Percentiles rank a stretch among this genome's conserved stretches.
Conservation (phyloP, 2,329 filamentous ascomycete genomes). For the Talaromyces piceae region DNA sequence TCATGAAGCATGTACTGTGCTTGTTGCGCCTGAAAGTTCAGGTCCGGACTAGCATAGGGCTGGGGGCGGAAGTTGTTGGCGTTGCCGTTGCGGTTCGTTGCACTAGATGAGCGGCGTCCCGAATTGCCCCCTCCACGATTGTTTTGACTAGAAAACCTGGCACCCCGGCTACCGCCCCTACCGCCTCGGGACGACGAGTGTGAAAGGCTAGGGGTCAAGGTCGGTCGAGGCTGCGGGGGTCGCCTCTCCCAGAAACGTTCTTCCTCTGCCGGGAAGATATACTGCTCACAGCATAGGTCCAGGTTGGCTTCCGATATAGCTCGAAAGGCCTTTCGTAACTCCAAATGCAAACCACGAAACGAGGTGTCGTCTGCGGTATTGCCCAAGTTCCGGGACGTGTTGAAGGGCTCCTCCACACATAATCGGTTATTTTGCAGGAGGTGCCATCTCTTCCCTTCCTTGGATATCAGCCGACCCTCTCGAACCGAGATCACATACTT, state of each 20-base stretch:
- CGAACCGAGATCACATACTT: conserved; percentile 78
- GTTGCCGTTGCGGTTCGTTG: conserved; percentile 38
- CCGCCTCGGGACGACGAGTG: conserved; percentile 40
- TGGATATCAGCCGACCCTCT: conserved; percentile 67
- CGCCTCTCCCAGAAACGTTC: conserved; percentile 50
- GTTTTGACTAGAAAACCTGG: conserved; percentile 42
- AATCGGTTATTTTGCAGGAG: conserved; percentile 71
- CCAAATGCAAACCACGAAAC: conserved; percentile 82
- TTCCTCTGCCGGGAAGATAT: conserved; percentile 79
- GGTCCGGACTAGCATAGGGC: conserved; percentile 30
- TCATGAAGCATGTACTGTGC: conserved; percentile 43
- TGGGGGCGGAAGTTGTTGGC: conserved; percentile 25
- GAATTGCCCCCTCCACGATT: conserved; percentile 42
- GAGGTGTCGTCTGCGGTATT: conserved; percentile 96
- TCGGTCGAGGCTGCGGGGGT: conserved; percentile 48
- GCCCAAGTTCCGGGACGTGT: conserved; percentile 76
- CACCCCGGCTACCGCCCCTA: conserved; percentile 43
- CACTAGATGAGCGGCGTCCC: conserved; percentile 51
- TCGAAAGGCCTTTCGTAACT: conserved; percentile 82
- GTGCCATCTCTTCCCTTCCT: conserved; percentile 85
- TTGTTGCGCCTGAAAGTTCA: conserved; percentile 38
- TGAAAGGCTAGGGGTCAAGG: conserved; percentile 36
- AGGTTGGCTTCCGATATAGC: conserved; percentile 71
- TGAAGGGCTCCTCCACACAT: conserved; percentile 96
- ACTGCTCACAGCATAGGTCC: conserved; percentile 78